Percentiles rank a stretch among this genome's conserved stretches.
These are phyloP conservation scores for Tuber borchii DNA, from an alignment of 495 filamentous ascomycete species.

Conservation along the genomic window DNA sequence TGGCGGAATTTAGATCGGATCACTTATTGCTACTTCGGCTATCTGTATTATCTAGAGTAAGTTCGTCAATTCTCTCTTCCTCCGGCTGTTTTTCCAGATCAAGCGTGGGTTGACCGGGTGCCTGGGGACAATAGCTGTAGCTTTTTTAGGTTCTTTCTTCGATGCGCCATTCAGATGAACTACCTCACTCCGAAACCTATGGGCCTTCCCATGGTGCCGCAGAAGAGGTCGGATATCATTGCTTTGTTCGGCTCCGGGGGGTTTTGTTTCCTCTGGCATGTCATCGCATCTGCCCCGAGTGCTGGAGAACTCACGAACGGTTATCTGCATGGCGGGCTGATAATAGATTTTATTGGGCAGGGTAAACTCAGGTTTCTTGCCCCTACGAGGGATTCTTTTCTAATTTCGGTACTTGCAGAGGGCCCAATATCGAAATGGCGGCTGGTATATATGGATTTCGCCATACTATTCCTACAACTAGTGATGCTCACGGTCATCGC, in stretches of 20 bases:
- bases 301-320: constrained; percentile 59
- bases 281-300: constrained; percentile 50
- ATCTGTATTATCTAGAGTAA: constrained; percentile 68
- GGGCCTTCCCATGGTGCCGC: constrained; percentile 50
- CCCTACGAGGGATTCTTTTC: background rate
- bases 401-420: constrained; percentile 19
- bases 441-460: constrained; percentile 28
- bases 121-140: constrained; percentile 51
- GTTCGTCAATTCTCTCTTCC: constrained; percentile 23
- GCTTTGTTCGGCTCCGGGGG: constrained; percentile 54
- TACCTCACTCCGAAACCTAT: constrained; percentile 61
- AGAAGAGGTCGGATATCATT: constrained; percentile 52
- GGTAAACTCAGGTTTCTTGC: constrained; percentile 14
- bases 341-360: constrained; percentile 70
- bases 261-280: constrained; percentile 56
- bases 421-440: constrained; percentile 40
- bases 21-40: constrained; percentile 60
- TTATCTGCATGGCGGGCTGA: constrained; percentile 62
- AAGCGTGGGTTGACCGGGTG: background rate
- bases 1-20: constrained; percentile 60
- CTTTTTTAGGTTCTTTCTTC: constrained; percentile 54
- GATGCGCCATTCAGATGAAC: constrained; percentile 56
- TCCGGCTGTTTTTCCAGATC: background rate
- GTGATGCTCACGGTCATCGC: constrained; percentile 35
- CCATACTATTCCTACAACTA: constrained; percentile 34